Evolutionary conservation across 2,329 filamentous ascomycete species (phyloP), one percentile per base, ranked within the genome.

Genomic region (Achaetomium macrosporum): DNA sequence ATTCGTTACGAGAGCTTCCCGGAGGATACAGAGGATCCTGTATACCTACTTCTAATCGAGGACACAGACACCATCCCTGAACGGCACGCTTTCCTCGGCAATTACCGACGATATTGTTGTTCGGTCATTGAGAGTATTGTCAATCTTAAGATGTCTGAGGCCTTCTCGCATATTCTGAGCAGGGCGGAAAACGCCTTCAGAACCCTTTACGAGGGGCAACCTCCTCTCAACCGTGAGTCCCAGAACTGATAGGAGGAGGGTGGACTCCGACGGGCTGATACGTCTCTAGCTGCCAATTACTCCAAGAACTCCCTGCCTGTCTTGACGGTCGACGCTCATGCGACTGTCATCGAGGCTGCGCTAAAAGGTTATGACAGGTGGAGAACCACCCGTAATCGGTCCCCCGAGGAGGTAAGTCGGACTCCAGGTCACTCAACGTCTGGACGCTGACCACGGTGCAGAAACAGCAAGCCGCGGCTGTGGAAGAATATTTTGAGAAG

Each of bases 41-140:
- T 87, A 0, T 80, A 90, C 54, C 74, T 89, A 11, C 93, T 96
- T 60, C 76, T 99, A 1, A 78, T 90, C 63, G 91, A 97, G 64
- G 93, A 99, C 65, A 95, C 96, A 51, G 93, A 99, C 64, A 97
- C 92, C 0, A 76, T 92, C 17, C 93, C 93, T 0, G 93, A 99
- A 67, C 82, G 90, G 20, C 93, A 99, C 70, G 90, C 90, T 1
- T 99, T 99, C 67, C 78, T 97, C 11, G 90, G 92, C 4, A 97
- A 99, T 65, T 99, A 99, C 68, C 81, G 93, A 37, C 82, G 93
- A 54, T 97, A 96, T 64, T 93, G 90, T 67, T 84, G 85, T 3
- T 85, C 88, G 55, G 81, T 96, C 25, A 90, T 99, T 51, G 92
- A 97, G 69, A 80, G 80, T 15, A 89, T 97, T 57, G 90, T 95